Conservation (phyloP, 1,284 basidiomycete species). For the Cutaneotrichosporon sp. region DNA sequence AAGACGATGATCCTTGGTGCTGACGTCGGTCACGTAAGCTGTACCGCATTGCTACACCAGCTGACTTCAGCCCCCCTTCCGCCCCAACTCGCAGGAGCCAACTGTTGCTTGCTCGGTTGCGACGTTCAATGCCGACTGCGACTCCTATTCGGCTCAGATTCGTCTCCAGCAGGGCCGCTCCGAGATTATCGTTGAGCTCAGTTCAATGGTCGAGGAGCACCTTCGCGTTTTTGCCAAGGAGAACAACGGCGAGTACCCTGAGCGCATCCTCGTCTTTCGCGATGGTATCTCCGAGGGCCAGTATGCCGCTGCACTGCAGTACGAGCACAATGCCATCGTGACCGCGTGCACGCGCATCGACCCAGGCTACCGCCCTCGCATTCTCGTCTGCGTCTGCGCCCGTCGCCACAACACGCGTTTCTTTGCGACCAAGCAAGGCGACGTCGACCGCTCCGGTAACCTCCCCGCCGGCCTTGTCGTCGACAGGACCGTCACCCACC, state of each 20-base stretch:
- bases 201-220: conserved; percentile 37
- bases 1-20: conserved; percentile 39
- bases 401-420: conserved; percentile 50
- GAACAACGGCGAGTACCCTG: conserved; percentile 39
- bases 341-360: conserved; percentile 27
- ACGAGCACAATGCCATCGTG: conserved; percentile 47
- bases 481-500: conserved; percentile 47
- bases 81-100: conserved; percentile 24
- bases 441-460: conserved; percentile 48
- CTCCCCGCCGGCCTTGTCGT: conserved; percentile 41
- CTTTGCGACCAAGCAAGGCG: conserved; percentile 37
- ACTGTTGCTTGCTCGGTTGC: conserved; percentile 51
- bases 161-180: conserved; percentile 48
- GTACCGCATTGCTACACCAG: neutral
- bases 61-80: conserved; percentile 33
- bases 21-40: conserved; percentile 40
- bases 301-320: conserved; percentile 46
- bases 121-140: conserved; percentile 42
- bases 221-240: conserved; percentile 35
- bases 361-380: conserved; percentile 24
- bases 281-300: conserved; percentile 53
- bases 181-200: conserved; percentile 38
- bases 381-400: conserved; percentile 39
- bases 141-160: conserved; percentile 48
- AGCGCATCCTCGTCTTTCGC: conserved; percentile 48